These are phyloP conservation scores for Lotus japonicus DNA, from an alignment of 306 rosid species.

Conservation along the genomic window DNA sequence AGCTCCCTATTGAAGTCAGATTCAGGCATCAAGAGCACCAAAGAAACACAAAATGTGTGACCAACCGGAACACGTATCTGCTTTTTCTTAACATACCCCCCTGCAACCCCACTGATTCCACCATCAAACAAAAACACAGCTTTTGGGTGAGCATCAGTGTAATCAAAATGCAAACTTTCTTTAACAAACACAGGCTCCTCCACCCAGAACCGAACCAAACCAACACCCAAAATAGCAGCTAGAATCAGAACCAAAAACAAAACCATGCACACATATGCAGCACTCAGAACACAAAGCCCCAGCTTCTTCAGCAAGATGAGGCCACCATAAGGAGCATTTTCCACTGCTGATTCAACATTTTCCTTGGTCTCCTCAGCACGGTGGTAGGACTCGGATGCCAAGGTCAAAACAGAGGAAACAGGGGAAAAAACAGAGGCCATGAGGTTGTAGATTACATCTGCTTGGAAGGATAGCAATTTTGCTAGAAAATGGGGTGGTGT, in stretches of 20 bases:
- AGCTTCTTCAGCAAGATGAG: slow-evolving; percentile 37
- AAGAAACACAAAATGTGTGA: slow-evolving; percentile 47
- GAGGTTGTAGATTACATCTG: slow-evolving; percentile 44
- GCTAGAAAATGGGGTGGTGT: slow-evolving; percentile 37
- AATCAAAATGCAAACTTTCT: slow-evolving; percentile 60
- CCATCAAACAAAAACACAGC: slow-evolving; percentile 40
- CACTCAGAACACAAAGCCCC: slow-evolving; percentile 45
- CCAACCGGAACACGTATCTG: slow-evolving; percentile 54
- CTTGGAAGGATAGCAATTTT: slow-evolving; percentile 35
- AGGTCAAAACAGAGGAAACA: slow-evolving; percentile 21
- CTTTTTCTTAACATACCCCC: slow-evolving; percentile 19
- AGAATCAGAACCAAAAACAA: slow-evolving; percentile 35
- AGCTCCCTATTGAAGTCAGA: slow-evolving; percentile 62
- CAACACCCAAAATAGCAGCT: slow-evolving; percentile 41
- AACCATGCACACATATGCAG: slow-evolving; percentile 46
- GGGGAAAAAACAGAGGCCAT: slow-evolving; percentile 38
- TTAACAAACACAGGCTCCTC: slow-evolving; percentile 58
- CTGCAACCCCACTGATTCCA: background rate
- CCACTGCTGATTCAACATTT: slow-evolving; percentile 35
- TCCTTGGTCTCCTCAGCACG: slow-evolving; percentile 34
- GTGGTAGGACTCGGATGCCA: slow-evolving; percentile 39
- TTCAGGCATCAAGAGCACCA: slow-evolving; percentile 70
- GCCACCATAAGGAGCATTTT: slow-evolving; percentile 24
- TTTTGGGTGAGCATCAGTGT: slow-evolving; percentile 50
- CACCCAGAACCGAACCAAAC: slow-evolving; percentile 49